Base-by-base conservation (phyloP, 1,284 basidiomycete species). In the Irpex rosettiformis region DNA sequence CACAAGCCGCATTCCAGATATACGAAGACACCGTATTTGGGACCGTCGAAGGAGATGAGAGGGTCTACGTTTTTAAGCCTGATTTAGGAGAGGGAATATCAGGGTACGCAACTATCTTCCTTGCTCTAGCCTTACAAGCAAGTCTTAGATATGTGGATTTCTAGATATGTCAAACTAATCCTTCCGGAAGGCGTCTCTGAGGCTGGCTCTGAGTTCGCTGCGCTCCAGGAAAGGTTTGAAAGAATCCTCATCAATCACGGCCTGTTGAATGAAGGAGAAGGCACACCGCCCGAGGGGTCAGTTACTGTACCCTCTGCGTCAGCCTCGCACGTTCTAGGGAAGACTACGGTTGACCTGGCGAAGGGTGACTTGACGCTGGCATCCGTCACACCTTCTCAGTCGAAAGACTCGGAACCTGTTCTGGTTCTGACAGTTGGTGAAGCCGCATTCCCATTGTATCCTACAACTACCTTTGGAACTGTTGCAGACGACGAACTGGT, bases 401-500 rank as follows among this genome's bases (percentile, higher is more conserved):
- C 29, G 28, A 54, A 37, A 21, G 48, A 57, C 30, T 18, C 57
- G 33, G 52, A 40, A 28, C 54, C 65, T 3, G 56, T 68, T 2
- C 54, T 71, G 13, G 63, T 61, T 5, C 53, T 71, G 52, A 60
- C 66, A 0, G 63, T 70, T 37, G 70, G 69, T 2, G 64, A 62
- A 4, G 67, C 69, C 0, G 67, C 64, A 2, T 72, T 72, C 53
- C 59, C 66, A 11, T 59, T 72, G 42, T 60, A 62, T 52, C 62
- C 62, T 56, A 61, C 55, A 3, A 69, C 66, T 2, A 45, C 61
- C 18, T 71, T 71, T 54, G 70, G 71, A 2, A 72, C 71, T 5
- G 53, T 71, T 11, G 65, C 64, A 13, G 64, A 63, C 22, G 63
- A 70, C 48, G 43, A 61, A 22, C 37, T 67, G 18, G 61, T 64